Conservation (phyloP, 768 basidiomycete species). For the Cyclocybe aegerita region DNA sequence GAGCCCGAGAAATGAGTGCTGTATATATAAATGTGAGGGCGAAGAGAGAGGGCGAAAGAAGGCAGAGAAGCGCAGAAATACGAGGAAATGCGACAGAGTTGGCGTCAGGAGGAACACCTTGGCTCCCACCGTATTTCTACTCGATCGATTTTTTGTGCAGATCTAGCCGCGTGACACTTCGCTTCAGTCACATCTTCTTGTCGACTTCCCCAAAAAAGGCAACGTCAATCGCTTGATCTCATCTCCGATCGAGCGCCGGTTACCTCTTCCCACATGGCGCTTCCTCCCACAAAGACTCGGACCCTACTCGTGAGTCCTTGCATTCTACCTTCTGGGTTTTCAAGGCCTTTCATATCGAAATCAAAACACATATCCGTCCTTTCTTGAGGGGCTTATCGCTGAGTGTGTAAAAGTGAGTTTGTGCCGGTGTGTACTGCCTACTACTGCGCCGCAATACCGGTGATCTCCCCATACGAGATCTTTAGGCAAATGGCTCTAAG, state of each 20-base stretch:
- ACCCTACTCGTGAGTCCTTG: too few relatives aligned
- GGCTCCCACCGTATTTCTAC: too few relatives aligned
- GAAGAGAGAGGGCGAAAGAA: background rate
- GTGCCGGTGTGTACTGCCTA: background rate
- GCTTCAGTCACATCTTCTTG: too few relatives aligned
- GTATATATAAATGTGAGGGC: background rate
- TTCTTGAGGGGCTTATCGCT: background rate
- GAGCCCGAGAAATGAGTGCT: background rate
- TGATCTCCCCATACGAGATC: background rate
- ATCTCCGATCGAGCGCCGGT: too few relatives aligned
- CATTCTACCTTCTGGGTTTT: too few relatives aligned
- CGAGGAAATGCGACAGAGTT: background rate
- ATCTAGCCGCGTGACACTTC: too few relatives aligned
- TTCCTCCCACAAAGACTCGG: too few relatives aligned
- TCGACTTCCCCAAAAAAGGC: too few relatives aligned
- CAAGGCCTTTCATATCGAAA: background rate
- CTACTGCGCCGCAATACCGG: constrained; percentile 2
- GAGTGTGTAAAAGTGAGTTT: background rate
- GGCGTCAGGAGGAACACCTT: background rate
- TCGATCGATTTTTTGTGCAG: too few relatives aligned
- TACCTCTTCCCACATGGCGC: too few relatives aligned
- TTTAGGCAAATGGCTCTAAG: too few relatives aligned
- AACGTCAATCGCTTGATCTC: too few relatives aligned
- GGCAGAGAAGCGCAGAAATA: background rate
- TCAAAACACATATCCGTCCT: background rate